A percentile compares a stretch with the other conserved stretches of the same genome.
These are phyloP conservation scores for Astrephomene gubernaculifera DNA, from an alignment of 139 green algal species.

Conservation along the genomic window DNA sequence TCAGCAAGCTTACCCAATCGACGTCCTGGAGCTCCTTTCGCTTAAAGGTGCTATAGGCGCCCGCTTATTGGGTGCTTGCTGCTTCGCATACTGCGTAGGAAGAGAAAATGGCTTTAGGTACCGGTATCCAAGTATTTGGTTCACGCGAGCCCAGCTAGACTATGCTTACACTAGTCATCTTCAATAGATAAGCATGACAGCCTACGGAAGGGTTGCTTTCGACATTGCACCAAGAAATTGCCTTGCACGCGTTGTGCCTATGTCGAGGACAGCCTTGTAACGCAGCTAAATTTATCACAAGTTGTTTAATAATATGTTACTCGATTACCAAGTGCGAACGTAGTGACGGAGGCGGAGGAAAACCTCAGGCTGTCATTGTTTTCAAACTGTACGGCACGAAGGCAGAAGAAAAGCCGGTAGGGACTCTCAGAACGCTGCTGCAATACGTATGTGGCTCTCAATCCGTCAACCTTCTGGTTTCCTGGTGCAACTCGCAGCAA, in stretches of 20 bases:
- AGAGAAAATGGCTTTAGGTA: too few species aligned
- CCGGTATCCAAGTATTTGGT: too few species aligned
- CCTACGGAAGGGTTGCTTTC: not conserved
- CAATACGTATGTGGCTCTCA: not conserved
- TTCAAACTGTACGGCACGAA: not conserved
- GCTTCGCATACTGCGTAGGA: not conserved
- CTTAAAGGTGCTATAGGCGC: not conserved
- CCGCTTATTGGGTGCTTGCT: not conserved
- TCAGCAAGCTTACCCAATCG: not conserved
- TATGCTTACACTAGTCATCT: slow-evolving; percentile 8
- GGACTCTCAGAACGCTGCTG: not conserved
- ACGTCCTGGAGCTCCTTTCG: not conserved
- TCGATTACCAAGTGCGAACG: too few species aligned
- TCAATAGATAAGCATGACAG: not conserved
- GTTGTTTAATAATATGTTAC: too few species aligned
- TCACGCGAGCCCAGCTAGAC: not conserved
- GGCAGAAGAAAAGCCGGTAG: not conserved
- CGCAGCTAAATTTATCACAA: slow-evolving; percentile 1
- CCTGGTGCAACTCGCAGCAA: not conserved
- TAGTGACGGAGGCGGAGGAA: too few species aligned
- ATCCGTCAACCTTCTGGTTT: not conserved
- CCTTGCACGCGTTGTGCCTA: too few species aligned
- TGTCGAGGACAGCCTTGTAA: not conserved
- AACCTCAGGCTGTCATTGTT: not conserved
- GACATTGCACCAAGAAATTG: not conserved